Conservation (phyloP, 139 green algal genomes). For the Chlamydomonas sp. region DNA sequence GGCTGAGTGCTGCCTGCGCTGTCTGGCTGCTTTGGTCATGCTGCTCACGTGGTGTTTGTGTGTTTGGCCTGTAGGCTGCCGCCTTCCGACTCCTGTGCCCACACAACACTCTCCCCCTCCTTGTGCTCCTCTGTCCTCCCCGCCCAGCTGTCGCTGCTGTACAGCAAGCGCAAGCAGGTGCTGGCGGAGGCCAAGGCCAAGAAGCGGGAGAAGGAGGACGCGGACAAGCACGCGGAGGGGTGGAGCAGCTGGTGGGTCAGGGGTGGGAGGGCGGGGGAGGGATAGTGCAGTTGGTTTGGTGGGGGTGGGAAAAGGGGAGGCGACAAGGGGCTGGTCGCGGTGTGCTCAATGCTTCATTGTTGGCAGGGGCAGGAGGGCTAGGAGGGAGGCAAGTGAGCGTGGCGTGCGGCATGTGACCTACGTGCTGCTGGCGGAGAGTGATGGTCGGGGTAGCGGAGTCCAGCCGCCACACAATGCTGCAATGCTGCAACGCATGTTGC, state of each 20-base stretch:
- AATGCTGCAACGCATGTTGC: no score
- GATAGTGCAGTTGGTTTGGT: not conserved
- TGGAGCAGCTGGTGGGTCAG: conserved; percentile 78
- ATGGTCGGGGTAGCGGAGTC: not conserved
- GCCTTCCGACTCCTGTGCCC: not conserved
- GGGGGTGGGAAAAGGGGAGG: not conserved
- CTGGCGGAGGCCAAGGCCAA: conserved; percentile 87
- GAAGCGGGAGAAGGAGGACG: conserved; percentile 98
- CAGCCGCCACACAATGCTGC: no score
- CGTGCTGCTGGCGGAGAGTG: not conserved
- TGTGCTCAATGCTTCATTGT: no score
- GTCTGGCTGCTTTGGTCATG: not conserved
- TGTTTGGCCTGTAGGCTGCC: not conserved
- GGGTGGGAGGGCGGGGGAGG: not conserved
- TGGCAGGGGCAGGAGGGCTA: no score
- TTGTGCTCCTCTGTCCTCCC: no score
- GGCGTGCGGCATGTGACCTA: no score
- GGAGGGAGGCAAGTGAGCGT: no score
- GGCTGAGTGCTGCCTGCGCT: not conserved
- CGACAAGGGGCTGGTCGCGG: no score
- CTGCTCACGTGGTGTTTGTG: not conserved
- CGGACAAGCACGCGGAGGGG: conserved; percentile 83
- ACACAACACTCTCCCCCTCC: not conserved
- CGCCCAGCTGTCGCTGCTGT: conserved; percentile 62
- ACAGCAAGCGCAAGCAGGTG: conserved; percentile 82